phyloP scores from a whole-genome alignment of 208 protist genomes.

The Wallacemonas collosoma region DNA sequence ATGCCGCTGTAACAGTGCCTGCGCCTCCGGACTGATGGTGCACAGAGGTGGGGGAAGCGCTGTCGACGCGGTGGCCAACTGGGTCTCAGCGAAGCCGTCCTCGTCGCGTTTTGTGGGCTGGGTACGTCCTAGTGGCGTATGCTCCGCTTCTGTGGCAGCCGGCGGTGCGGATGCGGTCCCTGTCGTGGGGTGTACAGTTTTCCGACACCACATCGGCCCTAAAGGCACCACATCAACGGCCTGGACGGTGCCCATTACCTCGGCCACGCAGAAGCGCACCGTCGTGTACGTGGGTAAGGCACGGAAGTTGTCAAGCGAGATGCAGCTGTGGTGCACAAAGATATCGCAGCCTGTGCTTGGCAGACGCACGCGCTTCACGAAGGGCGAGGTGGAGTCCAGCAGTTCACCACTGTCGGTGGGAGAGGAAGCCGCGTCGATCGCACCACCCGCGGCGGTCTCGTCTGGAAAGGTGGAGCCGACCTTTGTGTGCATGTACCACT shows the following conservation, averaged over 20 bases:
- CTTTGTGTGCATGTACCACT: conserved; percentile 35
- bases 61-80: not conserved
- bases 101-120: no score
- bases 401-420: not conserved
- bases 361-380: conserved; percentile 5
- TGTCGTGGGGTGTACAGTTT: not conserved
- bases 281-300: conserved; percentile 20
- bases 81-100: no score
- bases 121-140: no score
- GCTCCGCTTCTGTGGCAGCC: no score
- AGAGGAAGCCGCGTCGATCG: no score
- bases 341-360: conserved; percentile 21
- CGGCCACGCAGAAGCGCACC: conserved; percentile 43
- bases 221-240: conserved; percentile 57
- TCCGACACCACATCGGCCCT: conserved; percentile 8
- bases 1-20: conserved; percentile 26
- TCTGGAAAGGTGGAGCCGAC: not conserved
- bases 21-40: conserved; percentile 27
- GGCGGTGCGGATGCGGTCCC: no score
- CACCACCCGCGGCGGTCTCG: not conserved
- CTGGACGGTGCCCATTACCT: conserved; percentile 57
- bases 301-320: conserved; percentile 31
- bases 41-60: conserved; percentile 21
- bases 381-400: not conserved
- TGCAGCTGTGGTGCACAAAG: conserved; percentile 41